phyloP scores from a whole-genome alignment of 768 basidiomycete species.

The Collybiopsis luxurians region DNA sequence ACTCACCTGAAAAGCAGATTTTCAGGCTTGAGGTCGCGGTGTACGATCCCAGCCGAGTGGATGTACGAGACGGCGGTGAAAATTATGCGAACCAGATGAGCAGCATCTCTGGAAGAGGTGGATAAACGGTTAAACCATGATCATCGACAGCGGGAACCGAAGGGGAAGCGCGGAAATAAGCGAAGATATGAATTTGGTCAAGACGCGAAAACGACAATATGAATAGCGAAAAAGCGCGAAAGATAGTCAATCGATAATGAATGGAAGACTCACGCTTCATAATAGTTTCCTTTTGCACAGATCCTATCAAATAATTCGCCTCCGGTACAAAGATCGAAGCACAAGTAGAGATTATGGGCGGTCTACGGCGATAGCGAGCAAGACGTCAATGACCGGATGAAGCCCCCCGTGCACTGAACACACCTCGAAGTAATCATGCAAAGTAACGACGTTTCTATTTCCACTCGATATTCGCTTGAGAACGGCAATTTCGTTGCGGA shows the following conservation, averaged over 20 bases:
- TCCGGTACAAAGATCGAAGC: conserved; percentile 95
- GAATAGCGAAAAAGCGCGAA: too few relatives aligned
- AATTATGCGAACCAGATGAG: conserved; percentile 83
- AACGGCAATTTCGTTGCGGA: conserved; percentile 95
- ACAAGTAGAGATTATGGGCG: conserved; percentile 88
- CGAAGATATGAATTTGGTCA: conserved; percentile 22
- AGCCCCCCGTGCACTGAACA: conserved; percentile 14
- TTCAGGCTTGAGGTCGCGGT: conserved; percentile 95
- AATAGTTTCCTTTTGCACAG: conserved; percentile 96
- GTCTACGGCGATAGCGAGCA: conserved; percentile 45
- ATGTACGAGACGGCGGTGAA: conserved; percentile 88
- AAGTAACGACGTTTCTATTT: conserved; percentile 85
- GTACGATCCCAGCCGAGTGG: conserved; percentile 89
- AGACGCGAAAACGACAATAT: too few relatives aligned
- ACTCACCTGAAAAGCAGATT: conserved; percentile 83
- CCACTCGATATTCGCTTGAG: conserved; percentile 92
- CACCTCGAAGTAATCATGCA: conserved; percentile 96
- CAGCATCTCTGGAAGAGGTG: conserved; percentile 61
- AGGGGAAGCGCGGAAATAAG: too few relatives aligned
- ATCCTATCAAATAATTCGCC: conserved; percentile 99
- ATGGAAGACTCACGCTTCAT: conserved; percentile 67
- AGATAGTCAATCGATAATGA: too few relatives aligned
- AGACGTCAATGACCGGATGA: background rate
- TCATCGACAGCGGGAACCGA: too few relatives aligned
- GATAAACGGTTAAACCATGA: background rate